Evolutionary conservation across 78 protist species (phyloP).

Genomic region (Anaeramoeba ignava): DNA sequence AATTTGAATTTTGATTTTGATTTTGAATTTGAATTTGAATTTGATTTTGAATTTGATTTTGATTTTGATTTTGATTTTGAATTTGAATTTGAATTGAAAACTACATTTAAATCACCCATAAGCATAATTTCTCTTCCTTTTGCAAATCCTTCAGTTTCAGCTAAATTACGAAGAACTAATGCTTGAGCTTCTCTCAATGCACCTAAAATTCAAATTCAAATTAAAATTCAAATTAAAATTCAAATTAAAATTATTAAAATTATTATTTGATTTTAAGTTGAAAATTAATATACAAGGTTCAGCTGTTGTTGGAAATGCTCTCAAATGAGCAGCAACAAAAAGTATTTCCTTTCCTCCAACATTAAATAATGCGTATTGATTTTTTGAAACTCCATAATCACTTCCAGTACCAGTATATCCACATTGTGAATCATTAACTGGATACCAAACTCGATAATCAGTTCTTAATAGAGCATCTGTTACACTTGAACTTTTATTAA

Average conservation of each 20-base stretch:
- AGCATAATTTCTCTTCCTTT: neutral
- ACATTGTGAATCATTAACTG: neutral
- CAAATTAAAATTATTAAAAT: too few species aligned
- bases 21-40: too few species aligned
- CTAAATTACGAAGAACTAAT: neutral
- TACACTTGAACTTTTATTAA: too few species aligned
- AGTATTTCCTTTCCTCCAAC: neutral
- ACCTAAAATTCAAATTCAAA: too few species aligned
- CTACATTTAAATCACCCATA: neutral
- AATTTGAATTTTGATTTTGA: too few species aligned
- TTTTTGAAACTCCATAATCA: neutral
- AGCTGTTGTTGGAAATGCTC: neutral
- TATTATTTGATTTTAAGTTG: too few species aligned
- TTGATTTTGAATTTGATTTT: too few species aligned
- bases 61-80: too few species aligned
- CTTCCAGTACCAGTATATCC: neutral
- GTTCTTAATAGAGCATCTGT: neutral
- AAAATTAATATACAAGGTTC: too few species aligned
- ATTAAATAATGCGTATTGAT: neutral
- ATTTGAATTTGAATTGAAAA: too few species aligned
- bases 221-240: too few species aligned
- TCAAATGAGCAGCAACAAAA: neutral
- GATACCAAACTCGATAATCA: neutral
- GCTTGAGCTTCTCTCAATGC: neutral
- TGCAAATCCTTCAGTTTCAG: neutral